These are phyloP conservation scores for Pythium chondricola DNA, from an alignment of 352 stramenopile genomes.

Conservation along the genomic window DNA sequence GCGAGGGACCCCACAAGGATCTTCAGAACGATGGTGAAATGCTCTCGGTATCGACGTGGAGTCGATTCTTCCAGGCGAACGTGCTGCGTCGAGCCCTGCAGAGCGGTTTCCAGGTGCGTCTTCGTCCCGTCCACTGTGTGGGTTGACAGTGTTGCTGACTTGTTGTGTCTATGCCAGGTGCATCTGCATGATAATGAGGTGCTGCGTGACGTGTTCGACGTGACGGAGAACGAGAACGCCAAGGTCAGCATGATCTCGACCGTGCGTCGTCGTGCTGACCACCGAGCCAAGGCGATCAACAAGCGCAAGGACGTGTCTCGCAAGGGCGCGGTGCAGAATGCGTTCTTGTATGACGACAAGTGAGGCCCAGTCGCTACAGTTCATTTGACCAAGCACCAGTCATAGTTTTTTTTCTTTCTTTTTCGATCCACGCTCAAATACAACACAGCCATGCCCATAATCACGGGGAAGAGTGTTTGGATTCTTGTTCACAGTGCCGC, in stretches of 20 bases:
- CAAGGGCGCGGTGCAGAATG: constrained; percentile 50
- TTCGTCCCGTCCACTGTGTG: not conserved
- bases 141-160: not conserved
- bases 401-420: not conserved
- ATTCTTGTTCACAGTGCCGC: no score
- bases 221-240: constrained; percentile 37
- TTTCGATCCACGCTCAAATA: no score
- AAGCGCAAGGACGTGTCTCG: constrained; percentile 49
- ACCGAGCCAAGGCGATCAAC: constrained; percentile 42
- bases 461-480: no score
- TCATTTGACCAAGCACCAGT: not conserved
- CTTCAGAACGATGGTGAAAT: constrained; percentile 49
- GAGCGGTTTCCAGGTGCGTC: constrained; percentile 44
- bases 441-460: no score
- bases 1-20: constrained; percentile 47
- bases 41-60: constrained; percentile 48
- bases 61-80: constrained; percentile 58
- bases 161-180: constrained; percentile 4
- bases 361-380: not conserved
- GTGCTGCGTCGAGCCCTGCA: constrained; percentile 47
- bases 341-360: constrained; percentile 63
- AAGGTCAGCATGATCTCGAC: constrained; percentile 46
- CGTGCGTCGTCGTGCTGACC: constrained; percentile 35
- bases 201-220: constrained; percentile 56
- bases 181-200: constrained; percentile 53